phyloP scores from a whole-genome alignment of 2,329 filamentous ascomycete genomes.

The Colletotrichum noveboracense region DNA sequence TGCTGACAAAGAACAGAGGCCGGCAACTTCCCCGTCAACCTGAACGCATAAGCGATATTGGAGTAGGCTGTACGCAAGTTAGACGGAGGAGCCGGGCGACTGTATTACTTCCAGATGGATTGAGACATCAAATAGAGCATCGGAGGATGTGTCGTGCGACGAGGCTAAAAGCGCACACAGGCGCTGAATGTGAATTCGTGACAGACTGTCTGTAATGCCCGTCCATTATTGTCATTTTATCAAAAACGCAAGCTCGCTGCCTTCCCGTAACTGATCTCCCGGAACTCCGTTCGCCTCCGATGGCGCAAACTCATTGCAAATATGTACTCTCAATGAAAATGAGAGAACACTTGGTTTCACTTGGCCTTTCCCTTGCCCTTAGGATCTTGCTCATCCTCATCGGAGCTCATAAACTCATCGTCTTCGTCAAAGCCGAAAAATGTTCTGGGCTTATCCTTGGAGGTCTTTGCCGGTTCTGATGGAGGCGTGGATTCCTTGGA shows the following conservation, averaged over 20 bases:
- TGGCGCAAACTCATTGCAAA: background rate
- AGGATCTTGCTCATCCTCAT: conserved; percentile 52
- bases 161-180: conserved; percentile 1
- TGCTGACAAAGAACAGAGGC: conserved; percentile 53
- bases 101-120: conserved; percentile 40
- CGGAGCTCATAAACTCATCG: conserved; percentile 75
- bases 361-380: background rate
- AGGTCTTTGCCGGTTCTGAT: conserved; percentile 42
- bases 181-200: conserved; percentile 16
- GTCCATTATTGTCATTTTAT: background rate
- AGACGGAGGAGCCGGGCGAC: conserved; percentile 28
- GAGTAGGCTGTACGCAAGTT: conserved; percentile 16
- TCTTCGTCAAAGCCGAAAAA: conserved; percentile 84
- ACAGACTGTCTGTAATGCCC: background rate
- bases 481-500: conserved; percentile 57
- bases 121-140: conserved; percentile 25
- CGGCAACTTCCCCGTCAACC: conserved; percentile 71
- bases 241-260: background rate
- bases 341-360: background rate
- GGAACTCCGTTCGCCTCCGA: conserved; percentile 12
- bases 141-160: conserved; percentile 16
- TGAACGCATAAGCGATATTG: conserved; percentile 58
- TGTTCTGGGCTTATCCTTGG: conserved; percentile 45
- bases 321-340: background rate
- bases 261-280: background rate